A percentile compares a stretch with the other conserved stretches of the same genome.
Evolutionary conservation across 257 asterid genomes (phyloP).

Genomic region (Solanum piurae): DNA sequence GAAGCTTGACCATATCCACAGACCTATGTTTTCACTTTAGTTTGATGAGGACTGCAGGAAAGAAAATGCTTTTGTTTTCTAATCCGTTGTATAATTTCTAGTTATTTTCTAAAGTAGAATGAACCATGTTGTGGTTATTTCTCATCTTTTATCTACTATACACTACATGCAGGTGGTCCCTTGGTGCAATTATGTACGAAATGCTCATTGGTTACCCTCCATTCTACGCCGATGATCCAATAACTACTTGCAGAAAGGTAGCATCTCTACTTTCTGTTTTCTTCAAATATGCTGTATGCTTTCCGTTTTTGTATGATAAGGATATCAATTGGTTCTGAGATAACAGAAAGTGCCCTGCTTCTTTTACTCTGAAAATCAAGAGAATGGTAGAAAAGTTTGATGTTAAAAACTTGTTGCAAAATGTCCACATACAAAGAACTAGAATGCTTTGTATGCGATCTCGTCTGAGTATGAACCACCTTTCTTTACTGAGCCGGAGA

Average conservation of each 20-base stretch:
- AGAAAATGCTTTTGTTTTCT: not conserved
- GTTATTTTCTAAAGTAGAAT: not conserved
- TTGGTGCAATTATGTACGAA: conserved; percentile 49
- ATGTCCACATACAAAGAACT: not conserved
- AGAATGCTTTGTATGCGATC: not conserved
- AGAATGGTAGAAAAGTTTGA: not conserved
- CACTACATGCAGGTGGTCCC: conserved; percentile 38
- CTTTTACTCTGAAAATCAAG: not conserved
- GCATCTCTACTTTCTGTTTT: not conserved
- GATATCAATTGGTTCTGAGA: not conserved
- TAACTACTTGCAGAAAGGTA: conserved; percentile 49
- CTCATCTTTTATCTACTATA: conserved; percentile 3
- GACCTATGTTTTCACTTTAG: not conserved
- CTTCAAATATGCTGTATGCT: not conserved
- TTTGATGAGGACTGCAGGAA: not conserved
- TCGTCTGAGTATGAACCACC: not conserved
- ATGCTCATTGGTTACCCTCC: conserved; percentile 52
- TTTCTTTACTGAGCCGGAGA: not conserved
- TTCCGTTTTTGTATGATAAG: not conserved
- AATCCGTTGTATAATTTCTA: not conserved
- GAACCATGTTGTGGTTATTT: not conserved
- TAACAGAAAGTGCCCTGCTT: not conserved
- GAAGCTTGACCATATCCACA: not conserved
- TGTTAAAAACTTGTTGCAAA: not conserved
- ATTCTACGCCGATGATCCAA: conserved; percentile 39